Percentiles rank a stretch among this genome's conserved stretches.
phyloP scores from a whole-genome alignment of 805 yeast species.

The Starmerella riodocensis region DNA sequence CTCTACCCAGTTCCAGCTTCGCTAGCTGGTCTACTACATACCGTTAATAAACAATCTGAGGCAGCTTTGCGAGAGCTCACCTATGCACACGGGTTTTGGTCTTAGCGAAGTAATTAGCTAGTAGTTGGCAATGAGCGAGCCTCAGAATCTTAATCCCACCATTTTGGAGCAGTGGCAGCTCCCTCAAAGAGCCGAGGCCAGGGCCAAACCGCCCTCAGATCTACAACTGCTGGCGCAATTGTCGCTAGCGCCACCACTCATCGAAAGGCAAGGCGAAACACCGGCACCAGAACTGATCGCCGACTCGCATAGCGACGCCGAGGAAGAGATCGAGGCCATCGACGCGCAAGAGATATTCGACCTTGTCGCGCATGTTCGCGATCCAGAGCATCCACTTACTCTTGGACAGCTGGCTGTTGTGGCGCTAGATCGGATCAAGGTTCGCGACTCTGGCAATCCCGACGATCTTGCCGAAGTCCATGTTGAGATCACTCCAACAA shows the following conservation, averaged over 20 bases:
- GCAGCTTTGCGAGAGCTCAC: too few species aligned
- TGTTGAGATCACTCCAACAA: slow-evolving; percentile 88
- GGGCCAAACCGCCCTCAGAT: background rate
- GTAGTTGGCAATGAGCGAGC: slow-evolving; percentile 46
- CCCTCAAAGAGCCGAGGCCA: slow-evolving; percentile 47
- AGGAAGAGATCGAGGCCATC: slow-evolving; percentile 39
- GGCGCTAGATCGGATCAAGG: slow-evolving; percentile 64
- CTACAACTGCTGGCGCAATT: slow-evolving; percentile 10
- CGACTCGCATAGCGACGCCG: slow-evolving; percentile 16
- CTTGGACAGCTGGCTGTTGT: slow-evolving; percentile 92
- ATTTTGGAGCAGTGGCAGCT: slow-evolving; percentile 61
- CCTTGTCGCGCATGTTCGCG: slow-evolving; percentile 72
- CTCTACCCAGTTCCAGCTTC: too few species aligned
- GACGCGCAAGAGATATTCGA: slow-evolving; percentile 87
- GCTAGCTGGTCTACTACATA: too few species aligned
- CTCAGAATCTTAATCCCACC: slow-evolving; percentile 83
- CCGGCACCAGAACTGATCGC: slow-evolving; percentile 16
- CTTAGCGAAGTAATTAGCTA: too few species aligned
- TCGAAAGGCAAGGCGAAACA: slow-evolving; percentile 19
- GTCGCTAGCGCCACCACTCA: slow-evolving; percentile 14
- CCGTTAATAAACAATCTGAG: too few species aligned
- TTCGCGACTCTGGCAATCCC: slow-evolving; percentile 42
- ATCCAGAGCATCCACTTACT: slow-evolving; percentile 95
- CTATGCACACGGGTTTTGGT: too few species aligned
- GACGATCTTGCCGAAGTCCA: slow-evolving; percentile 56